phyloP scores from a whole-genome alignment of 2,329 filamentous ascomycete genomes.

The Aureobasidium sp. region DNA sequence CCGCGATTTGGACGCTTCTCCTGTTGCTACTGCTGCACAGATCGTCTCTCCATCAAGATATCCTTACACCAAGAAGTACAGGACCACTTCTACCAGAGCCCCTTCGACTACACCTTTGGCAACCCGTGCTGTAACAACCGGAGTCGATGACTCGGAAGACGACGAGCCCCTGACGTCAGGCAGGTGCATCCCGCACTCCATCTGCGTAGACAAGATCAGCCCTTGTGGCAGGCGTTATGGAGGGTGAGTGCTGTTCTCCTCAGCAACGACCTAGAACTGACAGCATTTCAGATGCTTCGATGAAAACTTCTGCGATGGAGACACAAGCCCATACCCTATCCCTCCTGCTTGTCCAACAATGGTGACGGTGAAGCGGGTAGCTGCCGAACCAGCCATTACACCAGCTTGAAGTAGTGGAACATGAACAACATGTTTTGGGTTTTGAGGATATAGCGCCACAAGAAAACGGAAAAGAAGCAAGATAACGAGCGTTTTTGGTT shows the following conservation, averaged over 20 bases:
- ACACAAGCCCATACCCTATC: constrained; percentile 3
- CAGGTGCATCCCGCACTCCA: not conserved
- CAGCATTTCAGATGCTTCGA: constrained; percentile 1
- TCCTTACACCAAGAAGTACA: not conserved
- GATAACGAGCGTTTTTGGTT: not conserved
- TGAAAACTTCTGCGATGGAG: constrained; percentile 7
- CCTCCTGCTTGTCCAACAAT: constrained; percentile 8
- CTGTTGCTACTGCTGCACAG: not conserved
- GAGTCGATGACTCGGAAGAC: not conserved
- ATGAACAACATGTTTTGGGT: not conserved
- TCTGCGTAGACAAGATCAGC: constrained; percentile 1
- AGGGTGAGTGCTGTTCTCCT: not conserved
- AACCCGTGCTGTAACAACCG: not conserved
- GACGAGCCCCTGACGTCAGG: not conserved
- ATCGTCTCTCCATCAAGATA: not conserved
- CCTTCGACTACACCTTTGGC: not conserved
- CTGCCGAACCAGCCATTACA: not conserved
- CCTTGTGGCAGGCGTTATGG: constrained; percentile 3
- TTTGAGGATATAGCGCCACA: not conserved
- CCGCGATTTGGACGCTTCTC: not conserved
- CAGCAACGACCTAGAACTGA: not conserved
- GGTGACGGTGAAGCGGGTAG: not conserved
- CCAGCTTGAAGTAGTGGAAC: not conserved
- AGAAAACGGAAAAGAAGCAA: not conserved
- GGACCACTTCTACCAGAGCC: not conserved